Base-by-base conservation (phyloP, 106 monocot species). In the Dendrobium nobile region DNA sequence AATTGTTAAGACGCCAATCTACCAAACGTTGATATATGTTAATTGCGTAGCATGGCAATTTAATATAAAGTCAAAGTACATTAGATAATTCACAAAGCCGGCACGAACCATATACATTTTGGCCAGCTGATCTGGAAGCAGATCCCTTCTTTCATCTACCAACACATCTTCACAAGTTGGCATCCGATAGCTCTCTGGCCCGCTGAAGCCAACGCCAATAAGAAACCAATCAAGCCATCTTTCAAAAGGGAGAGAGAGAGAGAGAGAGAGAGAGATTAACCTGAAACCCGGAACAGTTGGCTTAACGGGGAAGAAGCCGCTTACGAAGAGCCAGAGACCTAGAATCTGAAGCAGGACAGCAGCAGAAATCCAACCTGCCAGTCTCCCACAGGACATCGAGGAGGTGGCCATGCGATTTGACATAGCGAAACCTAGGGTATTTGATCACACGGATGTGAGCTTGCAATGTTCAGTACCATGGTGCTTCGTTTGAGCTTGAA, bases 231-330 rank as follows among this genome's bases (percentile, higher is more conserved):
- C 75, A 9, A 11, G 18, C 7, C 37, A 54, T 26, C 9, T 31
- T 51, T 22, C 4, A 24, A 51, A 51, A 3, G 51, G 2, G 1
- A 59, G 74, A 65, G 61, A 72, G 56, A 0, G 17, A 40, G 19
- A 0, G 56, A 77, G 3, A 24, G 16, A 45, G 15, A 15, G 81
- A 51, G 80, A 55, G 18, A 19, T 44, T 47, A 22, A 98, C 95
- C 98, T 98, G 47, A 89, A 73, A 37, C 98, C 98, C 41, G 84
- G 82, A 80, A 98, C 90, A 33, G 92, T 84, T 44, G 98, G 91
- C 37, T 95, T 92, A 56, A 94, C 89, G 20, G 98, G 98, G 79
- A 98, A 98, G 89, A 98, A 98, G 19, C 92, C 95, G 70, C 85
- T 45, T 27, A 91, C 68, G 81, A 98, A 98, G 47, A 98, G 88